Conservation (phyloP, 805 yeast genomes). For the Dipodascopsis uninucleata region DNA sequence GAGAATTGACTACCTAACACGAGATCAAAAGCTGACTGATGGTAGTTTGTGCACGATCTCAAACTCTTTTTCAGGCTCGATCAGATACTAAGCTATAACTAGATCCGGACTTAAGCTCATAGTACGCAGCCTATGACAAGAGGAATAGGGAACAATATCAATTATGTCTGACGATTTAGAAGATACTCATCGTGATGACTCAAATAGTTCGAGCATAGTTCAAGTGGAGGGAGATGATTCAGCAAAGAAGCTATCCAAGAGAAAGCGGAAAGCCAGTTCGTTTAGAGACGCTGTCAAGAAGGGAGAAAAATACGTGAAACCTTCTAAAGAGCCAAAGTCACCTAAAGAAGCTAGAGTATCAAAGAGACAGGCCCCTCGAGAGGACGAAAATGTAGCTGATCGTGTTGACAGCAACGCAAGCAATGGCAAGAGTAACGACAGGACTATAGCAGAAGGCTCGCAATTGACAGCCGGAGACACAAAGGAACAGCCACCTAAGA, state of each 20-base stretch:
- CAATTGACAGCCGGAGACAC: conserved; percentile 12
- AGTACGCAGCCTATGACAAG: too few species aligned
- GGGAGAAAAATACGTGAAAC: conserved; percentile 3
- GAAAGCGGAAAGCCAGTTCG: conserved; percentile 32
- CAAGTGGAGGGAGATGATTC: background rate
- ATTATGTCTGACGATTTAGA: too few species aligned
- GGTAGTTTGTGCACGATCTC: too few species aligned
- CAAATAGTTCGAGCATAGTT: too few species aligned
- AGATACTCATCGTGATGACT: too few species aligned
- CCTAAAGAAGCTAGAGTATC: conserved; percentile 7
- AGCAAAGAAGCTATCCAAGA: conserved; percentile 32
- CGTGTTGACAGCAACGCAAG: background rate
- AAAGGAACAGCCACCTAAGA: conserved; percentile 3
- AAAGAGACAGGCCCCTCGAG: background rate
- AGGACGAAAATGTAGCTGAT: conserved; percentile 1
- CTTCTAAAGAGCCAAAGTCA: background rate
- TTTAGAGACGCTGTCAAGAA: conserved; percentile 18
- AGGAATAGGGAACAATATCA: too few species aligned
- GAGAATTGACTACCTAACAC: too few species aligned
- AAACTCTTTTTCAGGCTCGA: too few species aligned
- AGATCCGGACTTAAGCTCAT: too few species aligned
- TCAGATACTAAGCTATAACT: too few species aligned
- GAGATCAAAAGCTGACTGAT: too few species aligned
- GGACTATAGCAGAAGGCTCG: conserved; percentile 13
- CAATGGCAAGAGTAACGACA: background rate